These are phyloP conservation scores for Apiospora arundinis DNA, from an alignment of 2,329 filamentous ascomycete genomes.

Conservation along the genomic window DNA sequence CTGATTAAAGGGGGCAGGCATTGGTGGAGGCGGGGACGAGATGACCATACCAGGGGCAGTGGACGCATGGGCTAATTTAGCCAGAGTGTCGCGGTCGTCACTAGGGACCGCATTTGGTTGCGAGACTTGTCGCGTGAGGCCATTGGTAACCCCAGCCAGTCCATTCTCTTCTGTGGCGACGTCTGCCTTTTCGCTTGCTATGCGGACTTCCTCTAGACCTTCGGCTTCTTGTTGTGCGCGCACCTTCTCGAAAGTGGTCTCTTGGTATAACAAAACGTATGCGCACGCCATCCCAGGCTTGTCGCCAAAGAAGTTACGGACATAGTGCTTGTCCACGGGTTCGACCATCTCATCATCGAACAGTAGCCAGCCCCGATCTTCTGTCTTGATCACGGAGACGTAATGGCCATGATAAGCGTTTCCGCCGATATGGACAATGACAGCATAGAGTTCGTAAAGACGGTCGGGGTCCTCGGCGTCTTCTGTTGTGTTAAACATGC, in stretches of 20 bases:
- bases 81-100: conserved; percentile 59
- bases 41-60: conserved; percentile 59
- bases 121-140: conserved; percentile 58
- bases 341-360: conserved; percentile 99
- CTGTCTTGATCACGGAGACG: conserved; percentile 96
- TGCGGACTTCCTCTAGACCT: conserved; percentile 66
- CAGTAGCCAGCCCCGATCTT: conserved; percentile 92
- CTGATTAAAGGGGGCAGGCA: conserved; percentile 40
- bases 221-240: conserved; percentile 84
- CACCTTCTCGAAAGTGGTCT: conserved; percentile 75
- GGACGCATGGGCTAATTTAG: conserved; percentile 68
- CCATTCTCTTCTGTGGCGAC: conserved; percentile 54
- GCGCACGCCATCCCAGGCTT: conserved; percentile 90
- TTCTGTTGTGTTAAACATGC: conserved; percentile 96
- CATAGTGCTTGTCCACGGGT: conserved; percentile 94
- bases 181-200: conserved; percentile 63
- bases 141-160: conserved; percentile 48
- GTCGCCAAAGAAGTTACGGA: conserved; percentile 96
- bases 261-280: conserved; percentile 97
- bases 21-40: conserved; percentile 33
- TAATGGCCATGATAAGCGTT: conserved; percentile 98
- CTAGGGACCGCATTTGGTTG: conserved; percentile 46
- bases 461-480: conserved; percentile 93
- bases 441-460: conserved; percentile 94
- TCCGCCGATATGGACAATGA: conserved; percentile 95